These are phyloP conservation scores for Cenchrus purpureus DNA, from an alignment of 176 grass and related monocot species.

Conservation along the genomic window DNA sequence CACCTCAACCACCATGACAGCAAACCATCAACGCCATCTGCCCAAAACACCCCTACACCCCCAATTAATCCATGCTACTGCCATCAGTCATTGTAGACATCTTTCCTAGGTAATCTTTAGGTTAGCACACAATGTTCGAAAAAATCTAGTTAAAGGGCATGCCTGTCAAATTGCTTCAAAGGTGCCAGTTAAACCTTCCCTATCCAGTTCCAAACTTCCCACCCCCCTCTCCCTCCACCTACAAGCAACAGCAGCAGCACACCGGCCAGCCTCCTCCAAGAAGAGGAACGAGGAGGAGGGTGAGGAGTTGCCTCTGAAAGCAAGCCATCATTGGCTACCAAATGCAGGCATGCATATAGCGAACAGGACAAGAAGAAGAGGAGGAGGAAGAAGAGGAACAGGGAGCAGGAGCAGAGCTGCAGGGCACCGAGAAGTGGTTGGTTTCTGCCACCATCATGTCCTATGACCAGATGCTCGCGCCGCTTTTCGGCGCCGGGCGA, in stretches of 20 bases:
- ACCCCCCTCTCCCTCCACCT: conserved; percentile 28
- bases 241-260: conserved; percentile 80
- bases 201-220: conserved; percentile 56
- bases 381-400: conserved; percentile 18
- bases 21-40: conserved; percentile 50
- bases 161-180: conserved; percentile 8
- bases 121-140: conserved; percentile 21
- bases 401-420: conserved; percentile 3
- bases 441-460: conserved; percentile 37
- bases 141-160: conserved; percentile 49
- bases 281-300: conserved; percentile 29
- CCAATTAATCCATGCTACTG: conserved; percentile 16
- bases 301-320: conserved; percentile 47
- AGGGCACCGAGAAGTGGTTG: background rate
- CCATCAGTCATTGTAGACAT: background rate
- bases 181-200: conserved; percentile 75
- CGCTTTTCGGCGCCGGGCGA: conserved; percentile 44
- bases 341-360: conserved; percentile 69
- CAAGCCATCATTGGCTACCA: conserved; percentile 48
- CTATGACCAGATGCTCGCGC: conserved; percentile 54
- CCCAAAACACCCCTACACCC: conserved; percentile 54
- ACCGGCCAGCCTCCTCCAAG: conserved; percentile 62
- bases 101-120: background rate
- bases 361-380: conserved; percentile 41
- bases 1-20: conserved; percentile 79